These are phyloP conservation scores for Linnemannia zychae DNA, from an alignment of 192 early-diverging fungal species.

Conservation along the genomic window DNA sequence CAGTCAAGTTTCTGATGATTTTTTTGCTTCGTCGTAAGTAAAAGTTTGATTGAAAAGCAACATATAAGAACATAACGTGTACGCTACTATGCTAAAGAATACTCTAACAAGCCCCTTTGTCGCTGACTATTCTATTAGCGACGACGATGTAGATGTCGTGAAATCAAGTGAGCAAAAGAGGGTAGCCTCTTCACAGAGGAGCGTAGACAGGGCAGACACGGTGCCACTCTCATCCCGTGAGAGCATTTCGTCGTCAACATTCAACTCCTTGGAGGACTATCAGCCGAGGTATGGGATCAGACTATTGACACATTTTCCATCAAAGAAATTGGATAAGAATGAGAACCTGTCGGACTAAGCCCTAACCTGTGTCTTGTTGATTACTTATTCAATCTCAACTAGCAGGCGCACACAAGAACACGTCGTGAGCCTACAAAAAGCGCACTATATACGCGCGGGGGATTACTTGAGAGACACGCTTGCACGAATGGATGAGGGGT, in stretches of 20 bases:
- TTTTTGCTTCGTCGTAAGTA: constrained; percentile 23
- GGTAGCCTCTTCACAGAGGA: not conserved
- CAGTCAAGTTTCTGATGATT: not conserved
- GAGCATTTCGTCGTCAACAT: not conserved
- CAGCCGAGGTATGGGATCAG: not conserved
- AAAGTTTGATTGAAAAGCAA: not conserved
- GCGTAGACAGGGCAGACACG: not conserved
- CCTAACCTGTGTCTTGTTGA: too few relatives aligned
- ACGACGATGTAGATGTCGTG: not conserved
- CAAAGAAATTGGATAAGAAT: too few relatives aligned
- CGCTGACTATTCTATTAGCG: not conserved
- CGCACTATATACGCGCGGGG: not conserved
- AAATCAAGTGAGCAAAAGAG: not conserved
- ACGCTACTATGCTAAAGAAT: too few relatives aligned
- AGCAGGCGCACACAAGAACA: not conserved
- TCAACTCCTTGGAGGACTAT: not conserved
- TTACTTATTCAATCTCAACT: not conserved
- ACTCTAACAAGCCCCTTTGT: too few relatives aligned
- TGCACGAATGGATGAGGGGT: not conserved
- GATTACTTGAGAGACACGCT: constrained; percentile 7
- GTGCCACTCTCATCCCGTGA: not conserved
- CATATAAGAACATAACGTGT: too few relatives aligned
- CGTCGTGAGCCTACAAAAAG: not conserved
- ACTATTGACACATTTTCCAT: not conserved
- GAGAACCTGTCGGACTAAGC: too few relatives aligned